Conservation (phyloP, 2,329 filamentous ascomycete genomes). For the Arthrobotrys iridis region DNA sequence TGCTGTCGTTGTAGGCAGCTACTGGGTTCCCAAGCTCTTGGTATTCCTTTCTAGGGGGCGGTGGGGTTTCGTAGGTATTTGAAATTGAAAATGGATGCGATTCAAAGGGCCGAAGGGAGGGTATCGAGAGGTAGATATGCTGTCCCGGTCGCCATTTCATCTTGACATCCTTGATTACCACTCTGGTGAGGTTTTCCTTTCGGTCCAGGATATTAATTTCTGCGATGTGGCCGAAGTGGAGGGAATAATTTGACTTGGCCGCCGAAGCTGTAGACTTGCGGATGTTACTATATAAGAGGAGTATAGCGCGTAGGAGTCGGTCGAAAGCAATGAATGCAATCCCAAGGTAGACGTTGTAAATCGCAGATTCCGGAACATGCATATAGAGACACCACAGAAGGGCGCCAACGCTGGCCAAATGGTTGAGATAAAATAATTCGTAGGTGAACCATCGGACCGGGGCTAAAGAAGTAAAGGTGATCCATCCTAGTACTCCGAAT, state of each 20-base stretch:
- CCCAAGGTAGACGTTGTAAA: constrained; percentile 73
- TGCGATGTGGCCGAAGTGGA: constrained; percentile 42
- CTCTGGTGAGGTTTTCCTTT: constrained; percentile 44
- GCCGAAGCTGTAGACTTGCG: background rate
- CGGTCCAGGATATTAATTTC: constrained; percentile 46
- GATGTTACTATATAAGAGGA: constrained; percentile 41
- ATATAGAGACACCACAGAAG: constrained; percentile 72
- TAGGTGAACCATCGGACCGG: constrained; percentile 74
- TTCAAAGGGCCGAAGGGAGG: constrained; percentile 86
- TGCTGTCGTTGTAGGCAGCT: constrained; percentile 65
- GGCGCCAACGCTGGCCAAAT: constrained; percentile 70
- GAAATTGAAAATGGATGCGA: constrained; percentile 97
- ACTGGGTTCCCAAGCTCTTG: constrained; percentile 67
- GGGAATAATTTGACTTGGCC: constrained; percentile 11
- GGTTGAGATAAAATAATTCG: constrained; percentile 76
- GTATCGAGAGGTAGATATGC: constrained; percentile 94
- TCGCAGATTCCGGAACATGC: constrained; percentile 71
- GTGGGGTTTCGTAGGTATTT: constrained; percentile 67
- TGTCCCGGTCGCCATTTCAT: constrained; percentile 93
- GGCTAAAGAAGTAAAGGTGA: constrained; percentile 70
- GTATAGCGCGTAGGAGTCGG: constrained; percentile 61
- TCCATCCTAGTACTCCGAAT: constrained; percentile 74
- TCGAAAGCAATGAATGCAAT: constrained; percentile 72
- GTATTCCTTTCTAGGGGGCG: constrained; percentile 68
- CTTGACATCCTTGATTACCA: constrained; percentile 63